phyloP scores from a whole-genome alignment of 768 basidiomycete genomes.

The Lactarius indigo region DNA sequence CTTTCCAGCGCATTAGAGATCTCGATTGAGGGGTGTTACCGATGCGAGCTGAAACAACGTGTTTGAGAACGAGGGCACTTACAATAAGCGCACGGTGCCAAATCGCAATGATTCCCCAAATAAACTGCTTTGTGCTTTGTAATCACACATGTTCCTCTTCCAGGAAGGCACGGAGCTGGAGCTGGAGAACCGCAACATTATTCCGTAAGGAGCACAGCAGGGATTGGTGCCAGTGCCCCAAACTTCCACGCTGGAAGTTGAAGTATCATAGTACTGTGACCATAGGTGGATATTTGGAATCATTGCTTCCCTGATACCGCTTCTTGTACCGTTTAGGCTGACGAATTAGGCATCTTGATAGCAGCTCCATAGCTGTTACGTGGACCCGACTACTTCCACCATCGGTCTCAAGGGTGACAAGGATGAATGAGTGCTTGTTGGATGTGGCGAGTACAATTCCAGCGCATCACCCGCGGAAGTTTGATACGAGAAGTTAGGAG shows the following conservation, averaged over 20 bases:
- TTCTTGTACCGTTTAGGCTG: neutral
- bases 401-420: neutral
- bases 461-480: neutral
- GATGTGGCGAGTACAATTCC: neutral
- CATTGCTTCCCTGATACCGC: neutral
- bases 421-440: neutral
- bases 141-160: neutral
- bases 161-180: neutral
- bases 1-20: neutral
- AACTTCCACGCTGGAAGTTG: neutral
- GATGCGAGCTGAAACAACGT: neutral
- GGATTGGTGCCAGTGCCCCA: neutral
- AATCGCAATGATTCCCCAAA: neutral
- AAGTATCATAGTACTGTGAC: neutral
- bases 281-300: neutral
- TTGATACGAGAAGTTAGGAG: neutral
- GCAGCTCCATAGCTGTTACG: neutral
- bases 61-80: neutral
- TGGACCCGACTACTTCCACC: neutral
- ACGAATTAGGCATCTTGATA: neutral
- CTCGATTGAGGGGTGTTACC: neutral
- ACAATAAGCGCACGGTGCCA: neutral
- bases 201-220: neutral
- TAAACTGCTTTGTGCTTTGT: neutral
- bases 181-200: neutral